These are phyloP conservation scores for Backusella mclennaniae DNA, from an alignment of 192 early-diverging fungal genomes.

Conservation along the genomic window DNA sequence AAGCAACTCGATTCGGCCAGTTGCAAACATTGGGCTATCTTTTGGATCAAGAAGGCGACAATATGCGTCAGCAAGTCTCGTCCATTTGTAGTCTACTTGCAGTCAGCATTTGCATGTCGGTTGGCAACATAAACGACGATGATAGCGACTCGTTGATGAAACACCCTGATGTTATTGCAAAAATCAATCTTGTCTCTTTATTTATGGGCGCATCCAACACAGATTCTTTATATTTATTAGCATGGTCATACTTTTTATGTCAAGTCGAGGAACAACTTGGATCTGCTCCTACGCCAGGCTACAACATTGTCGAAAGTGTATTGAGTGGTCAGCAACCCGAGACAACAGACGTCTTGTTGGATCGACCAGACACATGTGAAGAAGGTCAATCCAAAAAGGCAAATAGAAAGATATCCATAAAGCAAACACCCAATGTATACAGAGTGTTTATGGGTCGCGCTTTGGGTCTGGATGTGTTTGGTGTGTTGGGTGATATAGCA, in stretches of 20 bases:
- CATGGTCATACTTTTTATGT: slow-evolving; percentile 40
- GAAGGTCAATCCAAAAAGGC: neutral
- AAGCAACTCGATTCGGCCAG: slow-evolving; percentile 37
- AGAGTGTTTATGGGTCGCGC: slow-evolving; percentile 15
- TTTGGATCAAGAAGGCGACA: slow-evolving; percentile 32
- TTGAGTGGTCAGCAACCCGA: neutral
- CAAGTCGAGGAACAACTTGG: neutral
- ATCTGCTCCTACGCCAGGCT: neutral
- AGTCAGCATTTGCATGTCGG: slow-evolving; percentile 30
- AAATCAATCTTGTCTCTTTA: slow-evolving; percentile 33
- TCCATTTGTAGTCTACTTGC: slow-evolving; percentile 35
- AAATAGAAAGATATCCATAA: neutral
- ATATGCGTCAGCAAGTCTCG: slow-evolving; percentile 26
- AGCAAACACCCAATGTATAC: slow-evolving; percentile 13
- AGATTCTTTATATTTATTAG: slow-evolving; percentile 39
- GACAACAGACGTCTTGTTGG: slow-evolving; percentile 1
- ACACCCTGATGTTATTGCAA: slow-evolving; percentile 12
- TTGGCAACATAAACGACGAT: neutral
- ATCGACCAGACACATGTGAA: neutral
- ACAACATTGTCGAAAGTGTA: neutral
- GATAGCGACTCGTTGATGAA: slow-evolving; percentile 20
- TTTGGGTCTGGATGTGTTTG: slow-evolving; percentile 21
- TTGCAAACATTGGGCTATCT: slow-evolving; percentile 30
- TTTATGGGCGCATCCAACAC: slow-evolving; percentile 27
- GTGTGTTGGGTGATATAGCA: neutral